These are phyloP conservation scores for Alliaria petiolata DNA, from an alignment of 345 rosid genomes.

Conservation along the genomic window DNA sequence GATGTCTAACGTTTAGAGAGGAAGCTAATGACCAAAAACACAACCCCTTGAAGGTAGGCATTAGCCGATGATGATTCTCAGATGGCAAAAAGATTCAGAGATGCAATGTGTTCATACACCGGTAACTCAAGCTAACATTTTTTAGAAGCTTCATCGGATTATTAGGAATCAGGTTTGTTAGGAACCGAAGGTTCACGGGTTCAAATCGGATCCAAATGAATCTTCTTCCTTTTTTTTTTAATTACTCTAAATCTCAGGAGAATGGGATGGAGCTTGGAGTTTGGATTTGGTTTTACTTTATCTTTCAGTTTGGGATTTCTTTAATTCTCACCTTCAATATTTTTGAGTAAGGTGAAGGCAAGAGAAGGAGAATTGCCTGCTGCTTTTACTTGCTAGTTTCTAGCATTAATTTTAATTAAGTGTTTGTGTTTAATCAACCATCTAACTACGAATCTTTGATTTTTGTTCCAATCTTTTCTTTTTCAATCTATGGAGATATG, in stretches of 20 bases:
- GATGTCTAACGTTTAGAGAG: constrained; percentile 23
- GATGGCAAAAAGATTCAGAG: background rate
- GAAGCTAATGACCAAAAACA: constrained; percentile 8
- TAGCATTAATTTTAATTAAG: too few relatives aligned
- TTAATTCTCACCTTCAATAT: constrained; percentile 31
- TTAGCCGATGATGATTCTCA: constrained; percentile 11
- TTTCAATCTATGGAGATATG: constrained; percentile 20
- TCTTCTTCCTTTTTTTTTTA: background rate
- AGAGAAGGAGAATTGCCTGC: constrained; percentile 39
- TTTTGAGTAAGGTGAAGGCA: constrained; percentile 39
- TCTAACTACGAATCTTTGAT: constrained; percentile 25
- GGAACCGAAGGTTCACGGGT: constrained; percentile 15
- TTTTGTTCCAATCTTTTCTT: constrained; percentile 16
- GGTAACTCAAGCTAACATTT: constrained; percentile 30
- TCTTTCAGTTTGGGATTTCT: constrained; percentile 12
- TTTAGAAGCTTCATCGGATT: constrained; percentile 18
- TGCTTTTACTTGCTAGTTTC: too few relatives aligned
- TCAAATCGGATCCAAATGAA: constrained; percentile 25
- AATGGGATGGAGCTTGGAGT: constrained; percentile 26
- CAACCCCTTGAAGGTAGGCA: constrained; percentile 23
- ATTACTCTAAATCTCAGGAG: constrained; percentile 2
- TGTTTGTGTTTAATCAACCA: constrained; percentile 17
- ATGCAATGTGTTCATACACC: constrained; percentile 31
- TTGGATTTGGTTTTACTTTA: constrained; percentile 28
- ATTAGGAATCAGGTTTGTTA: constrained; percentile 30